phyloP scores from a whole-genome alignment of 805 yeast genomes.

The Candida maltosa region DNA sequence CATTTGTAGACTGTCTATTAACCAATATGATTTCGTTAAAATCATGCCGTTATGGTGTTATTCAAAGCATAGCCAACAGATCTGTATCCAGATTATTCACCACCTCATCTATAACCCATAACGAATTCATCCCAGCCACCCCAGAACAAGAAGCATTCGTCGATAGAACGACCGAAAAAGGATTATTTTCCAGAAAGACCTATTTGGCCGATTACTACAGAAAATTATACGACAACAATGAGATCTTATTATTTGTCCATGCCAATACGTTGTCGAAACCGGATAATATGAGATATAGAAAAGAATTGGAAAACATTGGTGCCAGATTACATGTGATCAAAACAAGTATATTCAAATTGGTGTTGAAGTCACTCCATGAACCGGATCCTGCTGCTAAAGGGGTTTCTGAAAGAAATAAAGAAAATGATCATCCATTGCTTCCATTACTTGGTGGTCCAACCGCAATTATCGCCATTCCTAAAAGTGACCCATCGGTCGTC shows the following conservation, averaged over 20 bases:
- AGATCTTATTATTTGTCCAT: conserved; percentile 76
- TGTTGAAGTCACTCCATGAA: conserved; percentile 65
- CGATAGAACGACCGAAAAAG: conserved; percentile 54
- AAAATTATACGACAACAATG: conserved; percentile 60
- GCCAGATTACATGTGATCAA: conserved; percentile 69
- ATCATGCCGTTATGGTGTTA: no score
- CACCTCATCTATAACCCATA: not conserved
- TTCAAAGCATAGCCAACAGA: no score
- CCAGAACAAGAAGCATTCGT: conserved; percentile 5
- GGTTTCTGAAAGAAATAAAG: conserved; percentile 43
- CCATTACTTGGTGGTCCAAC: conserved; percentile 82
- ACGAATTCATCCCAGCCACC: conserved; percentile 5
- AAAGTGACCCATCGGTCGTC: conserved; percentile 68
- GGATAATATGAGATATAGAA: conserved; percentile 65
- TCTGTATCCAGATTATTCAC: conserved; percentile 7
- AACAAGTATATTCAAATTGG: conserved; percentile 68
- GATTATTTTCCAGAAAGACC: conserved; percentile 74
- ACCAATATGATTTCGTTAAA: no score
- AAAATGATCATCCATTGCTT: conserved; percentile 61
- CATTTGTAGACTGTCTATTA: no score
- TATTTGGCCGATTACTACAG: conserved; percentile 80
- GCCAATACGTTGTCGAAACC: conserved; percentile 73
- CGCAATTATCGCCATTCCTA: conserved; percentile 67
- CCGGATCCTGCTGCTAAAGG: conserved; percentile 69
- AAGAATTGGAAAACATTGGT: conserved; percentile 61